Evolutionary conservation across 2,329 filamentous ascomycete species (phyloP).

Genomic region (Alternaria rosae): DNA sequence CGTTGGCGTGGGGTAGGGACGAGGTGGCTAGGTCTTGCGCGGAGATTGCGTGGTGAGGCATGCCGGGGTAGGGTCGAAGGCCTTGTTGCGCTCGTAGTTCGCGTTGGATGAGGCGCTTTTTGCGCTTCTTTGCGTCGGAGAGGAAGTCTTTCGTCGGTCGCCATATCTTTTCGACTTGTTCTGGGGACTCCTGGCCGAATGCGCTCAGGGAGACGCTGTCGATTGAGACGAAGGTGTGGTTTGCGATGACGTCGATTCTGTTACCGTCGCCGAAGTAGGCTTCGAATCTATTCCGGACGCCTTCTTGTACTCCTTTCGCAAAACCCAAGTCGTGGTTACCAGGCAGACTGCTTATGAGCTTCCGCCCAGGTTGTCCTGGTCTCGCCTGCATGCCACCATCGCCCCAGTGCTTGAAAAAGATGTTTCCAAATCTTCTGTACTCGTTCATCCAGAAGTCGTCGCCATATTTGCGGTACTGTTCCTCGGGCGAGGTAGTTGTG

Average conservation of each 20-base stretch:
- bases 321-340: constrained; percentile 97
- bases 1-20: constrained; percentile 45
- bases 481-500: constrained; percentile 61
- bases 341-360: constrained; percentile 83
- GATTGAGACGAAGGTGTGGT: constrained; percentile 93
- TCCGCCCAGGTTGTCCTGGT: constrained; percentile 71
- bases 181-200: constrained; percentile 60
- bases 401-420: constrained; percentile 79
- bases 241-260: constrained; percentile 87
- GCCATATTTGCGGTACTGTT: constrained; percentile 77
- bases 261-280: constrained; percentile 93
- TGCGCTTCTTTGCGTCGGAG: constrained; percentile 67
- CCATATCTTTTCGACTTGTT: constrained; percentile 70
- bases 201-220: constrained; percentile 90
- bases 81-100: constrained; percentile 73
- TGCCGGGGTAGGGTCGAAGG: constrained; percentile 62
- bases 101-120: constrained; percentile 71
- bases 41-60: constrained; percentile 68
- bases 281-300: constrained; percentile 83
- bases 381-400: constrained; percentile 63
- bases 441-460: constrained; percentile 86
- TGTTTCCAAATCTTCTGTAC: constrained; percentile 82
- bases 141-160: constrained; percentile 80
- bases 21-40: constrained; percentile 52
- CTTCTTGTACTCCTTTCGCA: constrained; percentile 79